Conservation (phyloP, 805 yeast genomes). For the Teunomyces stri region DNA sequence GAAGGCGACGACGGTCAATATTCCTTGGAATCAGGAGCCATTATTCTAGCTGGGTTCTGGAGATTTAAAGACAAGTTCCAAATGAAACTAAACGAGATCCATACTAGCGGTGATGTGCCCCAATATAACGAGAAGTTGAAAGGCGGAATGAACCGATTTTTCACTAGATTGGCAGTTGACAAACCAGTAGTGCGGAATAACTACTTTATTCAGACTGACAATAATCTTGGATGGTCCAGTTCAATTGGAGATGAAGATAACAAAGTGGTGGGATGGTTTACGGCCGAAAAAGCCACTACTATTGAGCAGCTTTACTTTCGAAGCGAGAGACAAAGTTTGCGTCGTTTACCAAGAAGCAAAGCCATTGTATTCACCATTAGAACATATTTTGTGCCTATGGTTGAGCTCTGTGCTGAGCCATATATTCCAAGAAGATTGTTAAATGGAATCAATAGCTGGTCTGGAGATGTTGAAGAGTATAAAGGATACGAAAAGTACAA, state of each 20-base stretch:
- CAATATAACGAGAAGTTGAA: conserved; percentile 57
- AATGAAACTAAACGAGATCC: conserved; percentile 55
- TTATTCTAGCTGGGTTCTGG: conserved; percentile 70
- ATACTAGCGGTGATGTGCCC: conserved; percentile 68
- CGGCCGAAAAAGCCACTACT: conserved; percentile 50
- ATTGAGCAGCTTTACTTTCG: conserved; percentile 52
- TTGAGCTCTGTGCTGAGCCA: conserved; percentile 56
- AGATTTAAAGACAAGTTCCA: conserved; percentile 58
- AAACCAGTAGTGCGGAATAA: conserved; percentile 66
- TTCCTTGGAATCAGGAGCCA: conserved; percentile 57
- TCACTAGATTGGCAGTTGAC: conserved; percentile 53
- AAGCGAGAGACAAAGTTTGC: conserved; percentile 62
- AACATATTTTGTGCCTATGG: conserved; percentile 59
- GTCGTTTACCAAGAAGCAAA: conserved; percentile 60
- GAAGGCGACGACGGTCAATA: conserved; percentile 59
- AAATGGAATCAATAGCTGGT: conserved; percentile 60
- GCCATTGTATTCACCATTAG: conserved; percentile 59
- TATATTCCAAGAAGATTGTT: conserved; percentile 58
- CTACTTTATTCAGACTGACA: conserved; percentile 65
- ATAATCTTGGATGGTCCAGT: conserved; percentile 59
- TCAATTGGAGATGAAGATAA: conserved; percentile 58
- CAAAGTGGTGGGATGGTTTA: conserved; percentile 54
- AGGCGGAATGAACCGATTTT: conserved; percentile 65
- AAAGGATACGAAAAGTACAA: conserved; percentile 56
- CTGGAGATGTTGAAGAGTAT: conserved; percentile 56